Evolutionary conservation across 129 eudicot species (phyloP).

Genomic region (Heracleum sosnowskyi): DNA sequence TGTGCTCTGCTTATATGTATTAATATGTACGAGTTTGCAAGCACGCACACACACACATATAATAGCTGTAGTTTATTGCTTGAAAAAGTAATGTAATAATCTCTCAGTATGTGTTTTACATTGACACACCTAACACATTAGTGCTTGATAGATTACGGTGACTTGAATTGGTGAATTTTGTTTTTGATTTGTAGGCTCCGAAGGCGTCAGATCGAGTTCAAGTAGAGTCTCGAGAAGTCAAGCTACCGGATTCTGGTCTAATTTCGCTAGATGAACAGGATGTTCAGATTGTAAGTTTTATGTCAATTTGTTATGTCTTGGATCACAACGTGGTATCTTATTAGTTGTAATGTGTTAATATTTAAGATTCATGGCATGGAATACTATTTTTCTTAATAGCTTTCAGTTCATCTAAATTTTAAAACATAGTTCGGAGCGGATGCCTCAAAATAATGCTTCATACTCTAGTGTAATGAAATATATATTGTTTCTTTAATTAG

Average conservation of each 20-base stretch:
- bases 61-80: too few species aligned
- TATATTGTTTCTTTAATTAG: too few species aligned
- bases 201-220: conserved; percentile 82
- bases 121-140: neutral
- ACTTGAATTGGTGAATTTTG: conserved; percentile 1
- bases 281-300: conserved; percentile 84
- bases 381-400: neutral
- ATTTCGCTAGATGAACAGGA: conserved; percentile 93
- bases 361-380: neutral
- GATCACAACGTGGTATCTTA: neutral
- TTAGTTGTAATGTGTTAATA: neutral
- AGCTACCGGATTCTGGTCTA: conserved; percentile 77
- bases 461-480: neutral
- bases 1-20: too few species aligned
- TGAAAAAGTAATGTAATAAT: neutral
- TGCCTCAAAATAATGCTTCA: neutral
- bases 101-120: neutral
- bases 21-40: too few species aligned
- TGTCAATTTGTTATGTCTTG: neutral
- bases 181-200: conserved; percentile 51
- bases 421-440: neutral
- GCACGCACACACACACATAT: too few species aligned
- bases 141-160: neutral
- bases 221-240: conserved; percentile 81
- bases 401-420: neutral